Percentiles rank a stretch among this genome's conserved stretches.
Conservation (phyloP, 179 eudicot species). For the Corrigiola litoralis region DNA sequence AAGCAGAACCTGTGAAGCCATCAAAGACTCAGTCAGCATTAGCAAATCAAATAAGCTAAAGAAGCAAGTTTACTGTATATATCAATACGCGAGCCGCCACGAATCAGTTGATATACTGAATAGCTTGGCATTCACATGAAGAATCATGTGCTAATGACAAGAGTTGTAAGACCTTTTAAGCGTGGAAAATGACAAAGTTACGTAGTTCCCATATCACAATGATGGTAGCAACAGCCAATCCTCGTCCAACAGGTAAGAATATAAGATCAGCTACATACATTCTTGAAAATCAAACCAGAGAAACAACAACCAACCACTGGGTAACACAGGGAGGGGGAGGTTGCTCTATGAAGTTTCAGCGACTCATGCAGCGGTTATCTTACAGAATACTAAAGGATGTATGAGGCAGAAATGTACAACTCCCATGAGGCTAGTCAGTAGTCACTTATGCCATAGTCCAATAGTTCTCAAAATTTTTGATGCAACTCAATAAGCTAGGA, state of each 20-base stretch:
- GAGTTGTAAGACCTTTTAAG: not conserved
- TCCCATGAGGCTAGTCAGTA: not conserved
- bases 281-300: no score
- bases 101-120: not conserved
- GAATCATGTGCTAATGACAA: not conserved
- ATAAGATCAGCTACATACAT: not conserved
- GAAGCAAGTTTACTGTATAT: not conserved
- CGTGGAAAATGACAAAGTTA: not conserved
- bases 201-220: not conserved
- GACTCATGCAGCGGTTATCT: no score
- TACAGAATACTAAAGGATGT: not conserved
- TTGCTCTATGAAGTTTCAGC: no score
- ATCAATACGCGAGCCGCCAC: not conserved
- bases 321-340: no score
- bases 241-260: not conserved
- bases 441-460: no score
- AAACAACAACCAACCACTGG: no score
- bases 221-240: not conserved
- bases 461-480: no score
- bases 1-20: conserved; percentile 35
- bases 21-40: conserved; percentile 8
- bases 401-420: no score
- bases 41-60: not conserved
- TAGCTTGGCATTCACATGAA: not conserved
- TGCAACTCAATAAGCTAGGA: not conserved